Evolutionary conservation across 2,329 filamentous ascomycete genomes (phyloP), one percentile per base, ranked within the genome.

Genomic region (Aspergillus brunneoviolaceus): DNA sequence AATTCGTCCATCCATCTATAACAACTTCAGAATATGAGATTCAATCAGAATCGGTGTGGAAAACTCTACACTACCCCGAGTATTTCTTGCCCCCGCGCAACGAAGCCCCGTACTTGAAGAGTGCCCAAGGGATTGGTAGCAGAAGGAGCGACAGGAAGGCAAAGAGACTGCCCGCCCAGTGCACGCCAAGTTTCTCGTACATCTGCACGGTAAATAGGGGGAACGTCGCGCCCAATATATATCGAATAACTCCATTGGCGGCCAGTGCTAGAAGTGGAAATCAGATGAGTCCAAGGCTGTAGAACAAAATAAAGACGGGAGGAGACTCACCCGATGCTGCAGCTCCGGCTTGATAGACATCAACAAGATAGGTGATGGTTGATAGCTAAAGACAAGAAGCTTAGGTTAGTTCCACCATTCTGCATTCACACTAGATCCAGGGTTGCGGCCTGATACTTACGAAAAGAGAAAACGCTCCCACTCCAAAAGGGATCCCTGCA

Each of bases 161-260:
- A 6, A 45, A 57, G 9, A 57, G 35, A 12, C 48, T 35, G 31
- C 58, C 42, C 19, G 58, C 58, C 58, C 58, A 60, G 21, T 56
- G 31, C 25, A 51, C n/a, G 2, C 53, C 53, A 63, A 70, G 3
- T 4, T 48, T 52, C 25, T 60, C 29, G 25, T 60, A 60, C 48
- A 60, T 60, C 29, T 60, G 53, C 5, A 60, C 27, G 9, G 58
- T 60, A 19, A 57, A 60, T 1, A 60, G 25, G 19, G 58, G 58
- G n/a, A 60, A 60, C 14, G 51, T 42, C 12, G 58, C 58, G 19
- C 53, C 58, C 4, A 60, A 49, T 5, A 39, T 52, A 35, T 60
- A 60, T 16, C 58, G 48, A 35, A 35, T 16, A 16, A 35, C 33
- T 5, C 33, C 33, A 16, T 35, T 35, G 33, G 33, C 33, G 12